These are phyloP conservation scores for Mycogone perniciosa DNA, from an alignment of 2,329 filamentous ascomycete species.

Conservation along the genomic window DNA sequence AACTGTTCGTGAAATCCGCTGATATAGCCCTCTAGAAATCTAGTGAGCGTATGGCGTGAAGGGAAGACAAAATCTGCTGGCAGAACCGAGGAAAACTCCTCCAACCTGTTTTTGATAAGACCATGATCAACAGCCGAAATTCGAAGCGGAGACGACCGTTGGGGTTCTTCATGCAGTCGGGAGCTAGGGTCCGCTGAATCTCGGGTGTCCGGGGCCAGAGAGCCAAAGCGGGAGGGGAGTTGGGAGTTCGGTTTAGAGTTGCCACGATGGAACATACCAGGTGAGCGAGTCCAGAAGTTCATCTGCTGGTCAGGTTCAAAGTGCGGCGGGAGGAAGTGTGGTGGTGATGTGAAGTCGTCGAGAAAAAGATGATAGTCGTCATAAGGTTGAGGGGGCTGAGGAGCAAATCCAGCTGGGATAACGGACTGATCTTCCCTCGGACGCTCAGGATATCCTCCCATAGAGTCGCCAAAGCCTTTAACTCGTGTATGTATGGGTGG, in stretches of 20 bases:
- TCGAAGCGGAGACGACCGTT: slow-evolving; percentile 33
- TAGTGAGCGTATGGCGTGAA: slow-evolving; percentile 60
- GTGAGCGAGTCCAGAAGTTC: slow-evolving; percentile 43
- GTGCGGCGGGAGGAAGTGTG: slow-evolving; percentile 49
- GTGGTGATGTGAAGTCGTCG: slow-evolving; percentile 49
- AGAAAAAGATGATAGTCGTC: slow-evolving; percentile 56
- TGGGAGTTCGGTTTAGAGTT: slow-evolving; percentile 44
- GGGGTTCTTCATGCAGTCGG: slow-evolving; percentile 26
- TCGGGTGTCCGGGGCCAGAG: slow-evolving; percentile 47
- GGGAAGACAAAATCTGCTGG: slow-evolving; percentile 61
- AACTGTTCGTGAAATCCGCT: slow-evolving; percentile 56
- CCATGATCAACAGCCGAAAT: slow-evolving; percentile 50
- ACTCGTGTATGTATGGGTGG: slow-evolving; percentile 35
- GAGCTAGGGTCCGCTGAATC: slow-evolving; percentile 27
- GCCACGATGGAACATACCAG: slow-evolving; percentile 33
- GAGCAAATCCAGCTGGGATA: slow-evolving; percentile 33
- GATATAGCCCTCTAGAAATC: slow-evolving; percentile 65
- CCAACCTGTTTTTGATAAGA: slow-evolving; percentile 51
- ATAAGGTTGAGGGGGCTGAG: slow-evolving; percentile 32
- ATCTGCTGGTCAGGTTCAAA: slow-evolving; percentile 50
- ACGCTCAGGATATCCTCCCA: slow-evolving; percentile 42
- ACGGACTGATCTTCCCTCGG: slow-evolving; percentile 39
- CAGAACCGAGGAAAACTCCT: slow-evolving; percentile 55
- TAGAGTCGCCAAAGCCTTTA: slow-evolving; percentile 44
- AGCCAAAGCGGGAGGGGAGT: slow-evolving; percentile 49